Base-by-base conservation (phyloP, 129 eudicot genomes). In the Artemisia tridentata region DNA sequence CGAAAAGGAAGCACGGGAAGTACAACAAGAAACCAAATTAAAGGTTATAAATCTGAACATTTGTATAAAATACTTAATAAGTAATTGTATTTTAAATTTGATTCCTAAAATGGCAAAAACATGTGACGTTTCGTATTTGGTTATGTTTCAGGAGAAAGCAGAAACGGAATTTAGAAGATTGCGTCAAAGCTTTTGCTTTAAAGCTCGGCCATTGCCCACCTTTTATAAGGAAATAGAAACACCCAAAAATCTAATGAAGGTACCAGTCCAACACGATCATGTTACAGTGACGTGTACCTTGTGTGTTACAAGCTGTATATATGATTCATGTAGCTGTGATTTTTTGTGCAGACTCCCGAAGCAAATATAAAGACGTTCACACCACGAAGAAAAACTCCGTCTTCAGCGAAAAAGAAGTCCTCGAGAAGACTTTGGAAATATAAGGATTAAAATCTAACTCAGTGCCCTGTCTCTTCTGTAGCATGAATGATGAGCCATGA, bases 131-230 rank as follows among this genome's bases (percentile, higher is more conserved):
- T 67, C 91, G 87, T 49, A 53, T 81, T 53, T 16, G 21, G 41
- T 74, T 13, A 71, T 72, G 52, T 63, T 72, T 59, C 95, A 93
- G 98, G 92, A 87, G 78, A 89, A 87, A 79, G 95, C 96, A 62
- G 95, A 88, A 80, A 83, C 83, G 10, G 95, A 89, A 72, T 75
- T 87, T 65, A 82, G 83, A 77, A 93, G 89, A 82, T 52, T 93
- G 67, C 79, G 96, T 18, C 89, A 84, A 68, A 86, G 90, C 79
- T 79, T 93, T 72, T 93, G 95, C 84, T 93, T 89, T 80, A 87
- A 82, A 77, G 92, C 90, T 58, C 85, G 88, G 12, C 91, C 95
- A 5, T 75, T 88, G 48, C 96, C 95, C 12, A 84, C 83, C 55
- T 85, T 85, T 63, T 87, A 87, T 65, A 85, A 74, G 47, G 88